Conservation (phyloP, 805 yeast species). For the Maudiozyma bulderi region DNA sequence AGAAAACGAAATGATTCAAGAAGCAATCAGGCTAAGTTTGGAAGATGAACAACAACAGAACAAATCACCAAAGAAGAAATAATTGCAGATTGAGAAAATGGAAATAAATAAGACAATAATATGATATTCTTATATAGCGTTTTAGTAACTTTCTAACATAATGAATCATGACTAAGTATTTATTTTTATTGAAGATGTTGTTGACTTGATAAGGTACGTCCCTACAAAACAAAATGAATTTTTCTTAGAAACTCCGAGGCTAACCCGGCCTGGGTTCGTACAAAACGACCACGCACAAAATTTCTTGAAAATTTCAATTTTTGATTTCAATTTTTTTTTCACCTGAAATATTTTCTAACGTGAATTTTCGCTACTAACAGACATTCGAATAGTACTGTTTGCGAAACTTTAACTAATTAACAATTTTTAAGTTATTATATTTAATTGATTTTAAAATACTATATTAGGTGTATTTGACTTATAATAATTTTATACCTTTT, state of each 20-base stretch:
- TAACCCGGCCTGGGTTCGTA: not conserved
- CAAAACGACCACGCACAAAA: conserved; percentile 5
- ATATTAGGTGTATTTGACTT: not conserved
- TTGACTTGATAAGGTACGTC: no score
- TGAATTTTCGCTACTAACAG: conserved; percentile 12
- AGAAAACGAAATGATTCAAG: conserved; percentile 75
- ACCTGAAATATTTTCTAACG: conserved; percentile 1
- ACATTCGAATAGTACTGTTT: not conserved
- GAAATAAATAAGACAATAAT: not conserved
- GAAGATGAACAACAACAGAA: conserved; percentile 42
- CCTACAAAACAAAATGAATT: no score
- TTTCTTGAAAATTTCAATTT: not conserved
- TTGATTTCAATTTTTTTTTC: not conserved
- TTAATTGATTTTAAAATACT: not conserved
- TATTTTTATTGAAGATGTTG: not conserved
- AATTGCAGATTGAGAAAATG: not conserved
- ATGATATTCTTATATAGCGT: not conserved
- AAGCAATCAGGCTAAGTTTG: conserved; percentile 67
- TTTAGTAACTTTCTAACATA: not conserved
- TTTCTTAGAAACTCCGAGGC: no score
- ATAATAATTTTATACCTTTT: not conserved
- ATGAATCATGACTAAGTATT: not conserved
- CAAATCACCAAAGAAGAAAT: not conserved
- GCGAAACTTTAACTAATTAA: not conserved
- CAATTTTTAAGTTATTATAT: not conserved